Evolutionary conservation across 1,284 basidiomycete genomes (phyloP).

Genomic region (Meripilus lineatus): DNA sequence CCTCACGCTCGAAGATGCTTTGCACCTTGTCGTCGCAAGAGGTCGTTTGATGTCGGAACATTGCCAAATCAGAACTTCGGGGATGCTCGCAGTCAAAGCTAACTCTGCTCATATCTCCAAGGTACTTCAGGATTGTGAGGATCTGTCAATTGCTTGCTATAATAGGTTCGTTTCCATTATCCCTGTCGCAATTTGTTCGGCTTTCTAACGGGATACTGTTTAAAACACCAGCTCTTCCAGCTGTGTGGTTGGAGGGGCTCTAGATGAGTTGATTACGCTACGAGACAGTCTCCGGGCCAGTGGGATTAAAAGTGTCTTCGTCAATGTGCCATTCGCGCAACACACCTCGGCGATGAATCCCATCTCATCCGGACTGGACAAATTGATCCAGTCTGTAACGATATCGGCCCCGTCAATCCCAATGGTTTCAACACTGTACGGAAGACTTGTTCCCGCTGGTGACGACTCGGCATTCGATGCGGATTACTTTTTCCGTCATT

Average conservation of each 20-base stretch:
- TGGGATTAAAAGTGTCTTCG: constrained; percentile 35
- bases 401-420: constrained; percentile 47
- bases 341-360: constrained; percentile 61
- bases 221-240: constrained; percentile 39
- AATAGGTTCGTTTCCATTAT: constrained; percentile 36
- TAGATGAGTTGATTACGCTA: constrained; percentile 37
- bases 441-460: constrained; percentile 46
- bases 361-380: constrained; percentile 32
- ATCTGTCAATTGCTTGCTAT: constrained; percentile 51
- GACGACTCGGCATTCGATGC: constrained; percentile 43
- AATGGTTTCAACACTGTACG: constrained; percentile 55
- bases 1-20: constrained; percentile 47
- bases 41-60: constrained; percentile 47
- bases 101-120: constrained; percentile 29
- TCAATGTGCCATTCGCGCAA: constrained; percentile 57
- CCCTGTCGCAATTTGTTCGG: no score
- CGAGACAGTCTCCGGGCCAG: constrained; percentile 35
- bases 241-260: constrained; percentile 53
- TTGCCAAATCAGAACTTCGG: constrained; percentile 40
- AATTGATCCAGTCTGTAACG: constrained; percentile 37
- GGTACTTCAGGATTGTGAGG: constrained; percentile 33
- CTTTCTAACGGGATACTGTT: background rate
- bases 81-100: constrained; percentile 57
- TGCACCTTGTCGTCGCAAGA: constrained; percentile 54
- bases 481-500: constrained; percentile 57